These are phyloP conservation scores for Lachancea quebecensis DNA, from an alignment of 805 yeast genomes.

Conservation along the genomic window DNA sequence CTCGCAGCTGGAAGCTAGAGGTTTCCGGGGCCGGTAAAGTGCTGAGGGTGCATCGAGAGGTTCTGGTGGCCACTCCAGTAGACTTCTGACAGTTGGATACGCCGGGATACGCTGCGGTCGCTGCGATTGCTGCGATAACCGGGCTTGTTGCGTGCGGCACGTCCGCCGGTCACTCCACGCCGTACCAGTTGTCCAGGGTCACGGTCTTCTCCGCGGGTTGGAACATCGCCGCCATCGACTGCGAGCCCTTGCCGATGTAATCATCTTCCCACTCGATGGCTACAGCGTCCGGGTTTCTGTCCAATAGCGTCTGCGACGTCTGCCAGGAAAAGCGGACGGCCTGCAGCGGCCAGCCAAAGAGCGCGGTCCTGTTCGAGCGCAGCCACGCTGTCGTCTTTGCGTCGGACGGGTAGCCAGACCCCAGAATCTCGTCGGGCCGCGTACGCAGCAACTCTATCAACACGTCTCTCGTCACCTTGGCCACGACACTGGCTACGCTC, in stretches of 20 bases:
- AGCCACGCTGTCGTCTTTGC: conserved; percentile 82
- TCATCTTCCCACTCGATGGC: conserved; percentile 56
- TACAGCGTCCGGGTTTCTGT: conserved; percentile 33
- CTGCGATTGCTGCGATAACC: too few relatives aligned
- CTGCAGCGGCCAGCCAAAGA: conserved; percentile 81
- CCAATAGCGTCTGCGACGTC: conserved; percentile 71
- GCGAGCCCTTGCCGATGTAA: conserved; percentile 18
- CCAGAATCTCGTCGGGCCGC: conserved; percentile 39
- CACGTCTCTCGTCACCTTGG: conserved; percentile 89
- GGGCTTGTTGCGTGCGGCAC: too few relatives aligned
- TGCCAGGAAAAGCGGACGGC: conserved; percentile 89
- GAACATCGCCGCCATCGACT: conserved; percentile 14
- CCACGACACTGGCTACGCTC: conserved; percentile 90
- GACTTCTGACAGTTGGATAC: too few relatives aligned
- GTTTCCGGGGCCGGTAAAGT: too few relatives aligned
- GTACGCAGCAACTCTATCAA: conserved; percentile 24
- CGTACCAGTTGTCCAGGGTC: conserved; percentile 25
- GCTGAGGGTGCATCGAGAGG: too few relatives aligned
- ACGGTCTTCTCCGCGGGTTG: conserved; percentile 10
- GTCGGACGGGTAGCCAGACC: conserved; percentile 94
- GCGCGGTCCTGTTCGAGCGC: conserved; percentile 48
- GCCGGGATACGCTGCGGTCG: too few relatives aligned
- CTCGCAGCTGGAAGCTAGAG: too few relatives aligned
- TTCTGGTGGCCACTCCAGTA: too few relatives aligned
- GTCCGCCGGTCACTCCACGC: neutral